Evolutionary conservation across 805 yeast genomes (phyloP), one percentile per base, ranked within the genome.

Genomic region (Zygoascus bituminiphila): DNA sequence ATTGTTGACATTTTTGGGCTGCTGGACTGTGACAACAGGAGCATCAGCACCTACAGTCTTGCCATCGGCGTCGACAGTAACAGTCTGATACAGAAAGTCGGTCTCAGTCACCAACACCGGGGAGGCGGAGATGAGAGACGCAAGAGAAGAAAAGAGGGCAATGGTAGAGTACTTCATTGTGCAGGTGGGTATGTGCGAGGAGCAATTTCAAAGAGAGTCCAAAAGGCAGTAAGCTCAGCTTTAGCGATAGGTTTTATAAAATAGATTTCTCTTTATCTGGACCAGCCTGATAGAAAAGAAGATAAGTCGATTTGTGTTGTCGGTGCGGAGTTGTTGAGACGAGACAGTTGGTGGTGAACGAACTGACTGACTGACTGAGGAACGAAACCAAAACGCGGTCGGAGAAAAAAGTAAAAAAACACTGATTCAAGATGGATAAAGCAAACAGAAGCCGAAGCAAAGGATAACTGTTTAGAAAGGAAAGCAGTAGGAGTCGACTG

Each of bases 61-160:
- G n/a, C 48, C 45, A 31, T 42, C 33, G 26, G 42, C 37, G 36
- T 44, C 48, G 24, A 21, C 51, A 22, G 19, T 15, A 10, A 36
- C 51, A 21, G 53, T 44, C 19, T 35, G 42, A 26, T 43, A 40
- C 4, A 15, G 39, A 43, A 37, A 52, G 31, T 48, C 54, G 40
- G 35, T 29, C 22, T 44, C 47, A 38, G 57, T 52, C 25, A 50
- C 57, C 36, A 50, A 48, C 35, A 57, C 57, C n/a, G 56, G 47
- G 19, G 53, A 37, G 17, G 59, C 57, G n/a, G 7, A 12, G 4
- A 29, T 29, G 25, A 55, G 44, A 20, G 53, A 29, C 24, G 50
- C 39, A 22, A 44, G n/a, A 33, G 45, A 42, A 35, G 50, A 25
- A 38, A 38, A 17, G 19, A 40, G 17, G 26, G 40, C n/a, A 25